phyloP scores from a whole-genome alignment of 2,329 filamentous ascomycete species.

The Calonectria pteridis region DNA sequence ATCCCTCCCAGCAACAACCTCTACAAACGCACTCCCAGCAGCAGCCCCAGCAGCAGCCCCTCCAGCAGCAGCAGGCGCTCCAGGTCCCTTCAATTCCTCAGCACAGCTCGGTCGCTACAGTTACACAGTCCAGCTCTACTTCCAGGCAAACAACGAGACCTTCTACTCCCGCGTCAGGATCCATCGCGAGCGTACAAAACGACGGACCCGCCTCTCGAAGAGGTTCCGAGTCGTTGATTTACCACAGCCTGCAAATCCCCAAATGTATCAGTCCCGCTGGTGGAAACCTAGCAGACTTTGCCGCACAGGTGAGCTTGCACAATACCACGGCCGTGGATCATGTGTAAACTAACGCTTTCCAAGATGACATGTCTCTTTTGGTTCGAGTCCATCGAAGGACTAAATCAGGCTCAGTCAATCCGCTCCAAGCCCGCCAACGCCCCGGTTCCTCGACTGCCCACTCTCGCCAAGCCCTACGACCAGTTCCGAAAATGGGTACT shows the following conservation, averaged over 20 bases:
- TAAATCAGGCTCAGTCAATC: conserved; percentile 79
- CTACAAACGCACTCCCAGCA: conserved; percentile 21
- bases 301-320: conserved; percentile 75
- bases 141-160: conserved; percentile 50
- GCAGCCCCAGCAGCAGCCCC: conserved; percentile 18
- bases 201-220: conserved; percentile 51
- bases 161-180: conserved; percentile 53
- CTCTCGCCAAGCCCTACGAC: conserved; percentile 80
- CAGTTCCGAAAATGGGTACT: conserved; percentile 96
- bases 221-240: conserved; percentile 62
- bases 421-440: conserved; percentile 54
- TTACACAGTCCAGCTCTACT: conserved; percentile 29
- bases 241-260: conserved; percentile 78
- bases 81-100: conserved; percentile 30
- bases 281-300: conserved; percentile 84
- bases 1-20: conserved; percentile 43
- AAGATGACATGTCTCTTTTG: conserved; percentile 97
- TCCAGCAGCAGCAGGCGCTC: conserved; percentile 30
- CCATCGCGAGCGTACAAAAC: conserved; percentile 42
- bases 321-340: background rate
- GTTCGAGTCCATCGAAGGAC: conserved; percentile 89
- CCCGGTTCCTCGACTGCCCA: conserved; percentile 67
- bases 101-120: conserved; percentile 34
- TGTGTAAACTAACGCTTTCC: conserved; percentile 25
- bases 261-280: conserved; percentile 80